These are phyloP conservation scores for Bruguiera gymnorhiza DNA, from an alignment of 345 rosid genomes.

Conservation along the genomic window DNA sequence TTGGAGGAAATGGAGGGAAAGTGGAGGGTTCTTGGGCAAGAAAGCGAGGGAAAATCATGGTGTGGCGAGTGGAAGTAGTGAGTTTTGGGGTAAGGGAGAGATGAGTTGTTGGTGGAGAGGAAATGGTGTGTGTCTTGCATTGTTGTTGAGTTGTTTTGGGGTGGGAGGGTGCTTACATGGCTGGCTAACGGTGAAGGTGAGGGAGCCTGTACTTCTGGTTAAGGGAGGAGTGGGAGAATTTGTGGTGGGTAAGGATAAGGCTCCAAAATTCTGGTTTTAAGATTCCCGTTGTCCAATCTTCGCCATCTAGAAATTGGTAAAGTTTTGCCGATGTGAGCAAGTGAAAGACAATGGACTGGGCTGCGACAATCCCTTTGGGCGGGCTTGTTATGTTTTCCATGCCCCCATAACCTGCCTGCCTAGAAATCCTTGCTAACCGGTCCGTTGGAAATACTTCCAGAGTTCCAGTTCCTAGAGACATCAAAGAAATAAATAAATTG, in stretches of 20 bases:
- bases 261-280: not conserved
- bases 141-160: conserved; percentile 10
- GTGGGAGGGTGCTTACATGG: conserved; percentile 11
- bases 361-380: no score
- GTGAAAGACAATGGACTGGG: no score
- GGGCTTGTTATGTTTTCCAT: no score
- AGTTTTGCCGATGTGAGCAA: no score
- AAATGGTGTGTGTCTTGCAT: conserved; percentile 54
- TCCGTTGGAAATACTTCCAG: no score
- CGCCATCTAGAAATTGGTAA: no score
- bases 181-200: not conserved
- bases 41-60: conserved; percentile 38
- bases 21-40: conserved; percentile 43
- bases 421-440: no score
- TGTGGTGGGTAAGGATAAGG: conserved; percentile 26
- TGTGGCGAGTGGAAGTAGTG: conserved; percentile 18
- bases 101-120: conserved; percentile 30
- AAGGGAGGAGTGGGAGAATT: not conserved
- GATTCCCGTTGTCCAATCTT: not conserved
- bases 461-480: no score
- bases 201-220: not conserved
- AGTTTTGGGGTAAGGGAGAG: conserved; percentile 24
- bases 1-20: conserved; percentile 46
- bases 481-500: no score
- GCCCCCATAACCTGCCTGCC: no score